Conservation (phyloP, 108 stramenopile species). For the Cyclotella distinguenda region DNA sequence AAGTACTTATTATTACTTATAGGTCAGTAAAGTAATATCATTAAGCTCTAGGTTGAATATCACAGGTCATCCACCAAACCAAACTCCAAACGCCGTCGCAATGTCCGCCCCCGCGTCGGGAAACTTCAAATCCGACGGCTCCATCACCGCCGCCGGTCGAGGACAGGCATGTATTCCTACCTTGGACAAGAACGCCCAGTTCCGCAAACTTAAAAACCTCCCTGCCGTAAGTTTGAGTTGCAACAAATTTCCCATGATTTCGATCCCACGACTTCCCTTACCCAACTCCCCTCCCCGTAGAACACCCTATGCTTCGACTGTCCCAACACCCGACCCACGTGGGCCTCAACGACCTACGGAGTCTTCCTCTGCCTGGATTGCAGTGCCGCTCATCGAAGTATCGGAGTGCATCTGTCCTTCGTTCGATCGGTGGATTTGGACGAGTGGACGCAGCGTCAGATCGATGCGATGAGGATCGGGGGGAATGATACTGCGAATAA, state of each 20-base stretch:
- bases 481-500: slow-evolving; percentile 84
- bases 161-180: slow-evolving; percentile 82
- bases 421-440: slow-evolving; percentile 89
- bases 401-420: slow-evolving; percentile 92
- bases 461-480: slow-evolving; percentile 89
- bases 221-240: slow-evolving; percentile 32
- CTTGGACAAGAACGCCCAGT: slow-evolving; percentile 77
- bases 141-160: slow-evolving; percentile 85
- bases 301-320: slow-evolving; percentile 93
- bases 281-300: neutral
- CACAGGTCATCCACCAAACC: neutral
- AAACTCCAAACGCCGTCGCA: neutral
- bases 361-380: slow-evolving; percentile 94
- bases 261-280: neutral
- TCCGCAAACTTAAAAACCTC: slow-evolving; percentile 83
- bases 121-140: slow-evolving; percentile 82
- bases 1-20: too few relatives aligned
- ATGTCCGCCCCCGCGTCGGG: slow-evolving; percentile 46
- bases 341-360: slow-evolving; percentile 93
- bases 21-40: too few relatives aligned
- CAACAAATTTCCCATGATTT: too few relatives aligned
- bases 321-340: slow-evolving; percentile 89
- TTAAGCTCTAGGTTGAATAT: too few relatives aligned
- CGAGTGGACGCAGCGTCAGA: slow-evolving; percentile 92
- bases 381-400: slow-evolving; percentile 83